phyloP scores from a whole-genome alignment of 176 grass and related monocot genomes.

The Hordeum marinum region DNA sequence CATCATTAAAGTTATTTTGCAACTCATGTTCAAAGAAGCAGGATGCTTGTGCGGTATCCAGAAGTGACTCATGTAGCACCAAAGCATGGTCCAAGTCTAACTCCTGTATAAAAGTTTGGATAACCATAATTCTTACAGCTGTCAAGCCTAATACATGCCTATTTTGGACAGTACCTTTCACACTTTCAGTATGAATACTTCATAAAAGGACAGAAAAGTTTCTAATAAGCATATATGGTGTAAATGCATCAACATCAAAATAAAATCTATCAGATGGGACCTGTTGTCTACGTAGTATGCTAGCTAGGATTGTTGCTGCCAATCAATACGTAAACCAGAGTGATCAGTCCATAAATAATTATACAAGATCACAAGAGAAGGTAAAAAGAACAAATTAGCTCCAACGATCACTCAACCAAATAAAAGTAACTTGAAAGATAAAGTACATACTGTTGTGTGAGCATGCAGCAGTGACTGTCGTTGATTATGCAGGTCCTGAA shows the following conservation, averaged over 20 bases:
- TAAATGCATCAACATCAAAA: neutral
- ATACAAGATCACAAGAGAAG: neutral
- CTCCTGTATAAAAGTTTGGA: neutral
- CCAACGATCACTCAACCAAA: neutral
- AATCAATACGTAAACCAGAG: neutral
- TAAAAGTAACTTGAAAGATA: neutral
- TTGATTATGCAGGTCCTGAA: conserved; percentile 83
- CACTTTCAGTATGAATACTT: neutral
- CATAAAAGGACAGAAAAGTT: neutral
- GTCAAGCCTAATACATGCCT: neutral
- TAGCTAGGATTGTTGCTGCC: neutral
- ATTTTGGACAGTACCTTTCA: neutral
- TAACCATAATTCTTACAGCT: neutral
- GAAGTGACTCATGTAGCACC: neutral
- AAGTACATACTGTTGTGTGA: conserved; percentile 67
- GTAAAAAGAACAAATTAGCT: neutral
- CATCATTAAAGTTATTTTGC: neutral
- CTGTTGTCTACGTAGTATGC: neutral
- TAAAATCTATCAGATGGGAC: neutral
- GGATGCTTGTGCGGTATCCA: neutral
- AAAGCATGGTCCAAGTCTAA: neutral
- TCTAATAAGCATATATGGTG: neutral
- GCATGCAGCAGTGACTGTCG: conserved; percentile 81
- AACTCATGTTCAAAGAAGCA: neutral
- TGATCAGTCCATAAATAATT: neutral